Percentiles rank a stretch among this genome's conserved stretches.
Evolutionary conservation across 306 rosid species (phyloP).

Genomic region (Castanea sativa): DNA sequence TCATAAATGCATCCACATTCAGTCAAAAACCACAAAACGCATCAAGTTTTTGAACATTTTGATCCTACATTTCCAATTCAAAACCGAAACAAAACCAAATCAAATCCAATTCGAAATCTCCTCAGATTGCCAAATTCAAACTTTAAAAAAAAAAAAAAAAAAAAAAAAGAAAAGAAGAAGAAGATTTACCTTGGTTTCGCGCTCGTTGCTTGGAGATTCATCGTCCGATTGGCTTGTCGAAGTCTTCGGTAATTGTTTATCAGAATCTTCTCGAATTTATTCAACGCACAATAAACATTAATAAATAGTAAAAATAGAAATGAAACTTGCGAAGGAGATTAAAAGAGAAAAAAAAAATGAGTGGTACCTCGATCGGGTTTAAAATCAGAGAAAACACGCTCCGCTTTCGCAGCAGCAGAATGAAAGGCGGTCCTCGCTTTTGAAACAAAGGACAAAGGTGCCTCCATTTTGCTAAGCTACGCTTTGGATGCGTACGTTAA

Average conservation of each 20-base stretch:
- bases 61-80: conserved; percentile 9
- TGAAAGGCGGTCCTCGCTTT: conserved; percentile 94
- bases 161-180: not conserved
- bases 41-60: not conserved
- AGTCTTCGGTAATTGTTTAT: conserved; percentile 40
- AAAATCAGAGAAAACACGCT: conserved; percentile 72
- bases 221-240: conserved; percentile 23
- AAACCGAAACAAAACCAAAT: not conserved
- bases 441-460: conserved; percentile 68
- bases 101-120: not conserved
- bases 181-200: conserved; percentile 47
- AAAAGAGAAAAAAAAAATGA: not conserved
- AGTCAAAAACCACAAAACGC: not conserved
- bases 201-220: conserved; percentile 36
- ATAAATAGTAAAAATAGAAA: conserved; percentile 15
- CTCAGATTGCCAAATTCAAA: not conserved
- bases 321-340: not conserved
- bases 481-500: conserved; percentile 30
- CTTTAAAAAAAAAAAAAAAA: too few relatives aligned
- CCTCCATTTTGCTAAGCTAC: conserved; percentile 67
- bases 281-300: not conserved
- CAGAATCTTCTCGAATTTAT: conserved; percentile 56
- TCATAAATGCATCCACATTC: not conserved
- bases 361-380: conserved; percentile 80
- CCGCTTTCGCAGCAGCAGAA: conserved; percentile 99